These are phyloP conservation scores for Hymenochaete sp. DNA, from an alignment of 1,284 basidiomycete species.

Conservation along the genomic window DNA sequence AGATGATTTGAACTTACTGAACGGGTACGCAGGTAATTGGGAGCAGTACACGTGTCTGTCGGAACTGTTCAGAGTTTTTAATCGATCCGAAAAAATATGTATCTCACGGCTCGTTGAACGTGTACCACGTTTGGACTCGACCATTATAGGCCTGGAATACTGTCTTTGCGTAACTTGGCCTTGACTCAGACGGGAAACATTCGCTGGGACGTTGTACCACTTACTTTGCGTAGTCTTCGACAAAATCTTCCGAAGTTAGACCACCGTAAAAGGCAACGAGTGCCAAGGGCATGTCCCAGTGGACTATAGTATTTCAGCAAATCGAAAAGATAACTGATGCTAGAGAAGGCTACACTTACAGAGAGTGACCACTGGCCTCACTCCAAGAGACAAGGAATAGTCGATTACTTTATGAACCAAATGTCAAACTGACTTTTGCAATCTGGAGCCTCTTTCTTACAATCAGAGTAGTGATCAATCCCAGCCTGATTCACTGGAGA, in stretches of 20 bases:
- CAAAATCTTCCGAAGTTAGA: conserved; percentile 35
- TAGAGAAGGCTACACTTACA: conserved; percentile 27
- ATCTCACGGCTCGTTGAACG: conserved; percentile 45
- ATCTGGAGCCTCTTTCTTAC: conserved; percentile 23
- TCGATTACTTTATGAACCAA: conserved; percentile 31
- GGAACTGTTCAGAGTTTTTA: too few species aligned
- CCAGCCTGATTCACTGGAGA: conserved; percentile 39
- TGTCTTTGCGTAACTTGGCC: conserved; percentile 35
- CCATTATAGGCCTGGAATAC: conserved; percentile 41
- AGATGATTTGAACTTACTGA: conserved; percentile 28
- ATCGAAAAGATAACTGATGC: background rate
- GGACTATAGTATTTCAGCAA: conserved; percentile 26
- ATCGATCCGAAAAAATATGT: too few species aligned
- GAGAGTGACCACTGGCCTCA: conserved; percentile 39
- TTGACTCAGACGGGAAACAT: too few species aligned
- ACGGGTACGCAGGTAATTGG: conserved; percentile 33
- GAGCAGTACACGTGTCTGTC: conserved; percentile 37
- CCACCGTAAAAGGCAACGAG: conserved; percentile 39
- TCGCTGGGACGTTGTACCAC: conserved; percentile 10
- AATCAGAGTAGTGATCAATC: conserved; percentile 39
- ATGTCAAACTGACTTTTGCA: background rate
- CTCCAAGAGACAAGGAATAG: conserved; percentile 33
- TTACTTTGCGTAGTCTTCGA: conserved; percentile 40
- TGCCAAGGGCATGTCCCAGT: conserved; percentile 41
- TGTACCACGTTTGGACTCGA: conserved; percentile 41